Evolutionary conservation across 306 rosid species (phyloP), one percentile per base, ranked within the genome.

Genomic region (Castanospermum australe): DNA sequence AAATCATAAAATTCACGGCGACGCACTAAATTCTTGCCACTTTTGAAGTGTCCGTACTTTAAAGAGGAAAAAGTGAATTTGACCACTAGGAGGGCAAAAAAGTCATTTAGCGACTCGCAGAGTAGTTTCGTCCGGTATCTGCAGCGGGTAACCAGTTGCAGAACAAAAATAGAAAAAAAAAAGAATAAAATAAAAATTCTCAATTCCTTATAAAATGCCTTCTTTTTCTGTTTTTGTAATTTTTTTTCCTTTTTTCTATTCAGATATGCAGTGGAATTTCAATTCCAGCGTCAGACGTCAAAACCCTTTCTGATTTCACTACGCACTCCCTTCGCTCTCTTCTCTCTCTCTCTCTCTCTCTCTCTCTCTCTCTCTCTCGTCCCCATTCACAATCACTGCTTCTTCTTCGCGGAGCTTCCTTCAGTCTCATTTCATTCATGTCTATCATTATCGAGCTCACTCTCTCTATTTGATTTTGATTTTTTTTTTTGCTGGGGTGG

Each of bases 301-400:
- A 83, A 84, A 52, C 92, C 86, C 79, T 80, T 66, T 75, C 81
- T 44, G 69, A 52, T 74, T 68, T 75, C 88, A 86, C 81, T 82
- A 76, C 86, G 30, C 56, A 9, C 48, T 44, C 36, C 39, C 41
- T 35, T 15, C 17, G 8, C 24, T 5, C 75, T 11, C 60, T 38
- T 78, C 8, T 76, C 73, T 76, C 52, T 75, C 80, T 76, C 63
- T 25, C 17, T 30, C 2, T 6, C 18, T 35, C 56, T 79, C 41
- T 4, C 68, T 76, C n/a, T 39, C 32, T 47, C 64, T 76, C 81
- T 54, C 65, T 76, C 61, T 69, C n/a, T n/a, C n/a, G n/a, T n/a
- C 6, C 5, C 79, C 42, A 35, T 64, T 65, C 55, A 62, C 68
- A 35, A 47, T 59, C 41, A 50, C 42, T 59, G 48, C 20, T 38